Conservation (phyloP, 164 flowering plant species). For the Litsea cubeba region DNA sequence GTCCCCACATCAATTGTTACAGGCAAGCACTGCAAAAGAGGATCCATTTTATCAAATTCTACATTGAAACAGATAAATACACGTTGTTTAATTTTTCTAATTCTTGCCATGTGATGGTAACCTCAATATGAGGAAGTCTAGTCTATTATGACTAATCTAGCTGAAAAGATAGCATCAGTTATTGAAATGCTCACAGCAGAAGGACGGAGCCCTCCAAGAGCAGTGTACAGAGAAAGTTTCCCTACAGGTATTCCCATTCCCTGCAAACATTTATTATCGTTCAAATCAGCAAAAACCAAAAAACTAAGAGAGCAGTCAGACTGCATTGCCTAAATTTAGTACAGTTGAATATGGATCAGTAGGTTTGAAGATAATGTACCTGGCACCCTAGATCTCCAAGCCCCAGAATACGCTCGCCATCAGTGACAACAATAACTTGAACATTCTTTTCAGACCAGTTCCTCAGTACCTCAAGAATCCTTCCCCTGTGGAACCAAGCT, state of each 20-base stretch:
- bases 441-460: conserved; percentile 84
- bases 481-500: conserved; percentile 45
- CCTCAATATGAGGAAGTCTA: too few relatives aligned
- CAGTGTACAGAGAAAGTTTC: conserved; percentile 75
- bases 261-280: conserved; percentile 20
- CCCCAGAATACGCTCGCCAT: conserved; percentile 82
- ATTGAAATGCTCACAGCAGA: conserved; percentile 60
- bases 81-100: too few relatives aligned
- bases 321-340: too few relatives aligned
- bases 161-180: not conserved
- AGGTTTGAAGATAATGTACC: conserved; percentile 25
- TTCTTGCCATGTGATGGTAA: too few relatives aligned
- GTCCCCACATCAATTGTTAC: conserved; percentile 94
- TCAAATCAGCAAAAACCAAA: too few relatives aligned
- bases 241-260: conserved; percentile 99
- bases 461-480: conserved; percentile 73
- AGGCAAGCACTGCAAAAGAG: conserved; percentile 68
- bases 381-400: conserved; percentile 89
- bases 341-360: too few relatives aligned
- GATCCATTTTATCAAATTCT: not conserved
- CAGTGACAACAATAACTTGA: conserved; percentile 88
- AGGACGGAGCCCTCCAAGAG: conserved; percentile 90
- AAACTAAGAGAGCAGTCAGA: too few relatives aligned
- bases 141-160: not conserved
- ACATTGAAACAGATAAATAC: not conserved